Evolutionary conservation across 345 rosid genomes (phyloP).

Genomic region (Erysimum cheiranthoides): DNA sequence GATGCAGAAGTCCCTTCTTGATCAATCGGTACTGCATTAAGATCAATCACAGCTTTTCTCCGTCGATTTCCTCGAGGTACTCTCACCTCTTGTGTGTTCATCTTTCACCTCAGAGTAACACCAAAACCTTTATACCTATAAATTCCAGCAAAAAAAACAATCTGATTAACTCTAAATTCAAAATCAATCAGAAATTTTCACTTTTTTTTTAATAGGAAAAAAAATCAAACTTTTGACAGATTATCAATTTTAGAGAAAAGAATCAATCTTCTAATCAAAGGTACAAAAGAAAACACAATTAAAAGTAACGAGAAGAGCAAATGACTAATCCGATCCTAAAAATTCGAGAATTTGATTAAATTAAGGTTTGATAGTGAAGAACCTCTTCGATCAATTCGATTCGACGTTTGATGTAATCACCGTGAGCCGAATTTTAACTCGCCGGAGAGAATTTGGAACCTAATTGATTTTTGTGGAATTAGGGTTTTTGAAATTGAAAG

Average conservation of each 20-base stretch:
- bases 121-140: conserved; percentile 24
- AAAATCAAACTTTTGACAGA: neutral
- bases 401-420: conserved; percentile 5
- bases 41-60: conserved; percentile 44
- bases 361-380: neutral
- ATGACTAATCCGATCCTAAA: conserved; percentile 7
- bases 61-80: conserved; percentile 32
- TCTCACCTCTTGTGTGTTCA: conserved; percentile 34
- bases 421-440: conserved; percentile 30
- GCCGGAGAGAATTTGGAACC: conserved; percentile 26
- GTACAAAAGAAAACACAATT: neutral
- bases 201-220: too few species aligned
- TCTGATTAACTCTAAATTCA: too few species aligned
- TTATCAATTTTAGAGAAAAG: neutral
- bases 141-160: neutral
- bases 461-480: neutral
- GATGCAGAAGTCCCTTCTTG: conserved; percentile 45
- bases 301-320: neutral
- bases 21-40: conserved; percentile 40
- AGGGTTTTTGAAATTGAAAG: conserved; percentile 38
- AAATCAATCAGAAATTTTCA: too few species aligned
- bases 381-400: conserved; percentile 31
- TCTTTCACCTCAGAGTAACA: conserved; percentile 26
- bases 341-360: neutral
- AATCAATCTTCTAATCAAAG: neutral